Evolutionary conservation across 2,329 filamentous ascomycete species (phyloP).

Genomic region (Mycocentrospora acerina): DNA sequence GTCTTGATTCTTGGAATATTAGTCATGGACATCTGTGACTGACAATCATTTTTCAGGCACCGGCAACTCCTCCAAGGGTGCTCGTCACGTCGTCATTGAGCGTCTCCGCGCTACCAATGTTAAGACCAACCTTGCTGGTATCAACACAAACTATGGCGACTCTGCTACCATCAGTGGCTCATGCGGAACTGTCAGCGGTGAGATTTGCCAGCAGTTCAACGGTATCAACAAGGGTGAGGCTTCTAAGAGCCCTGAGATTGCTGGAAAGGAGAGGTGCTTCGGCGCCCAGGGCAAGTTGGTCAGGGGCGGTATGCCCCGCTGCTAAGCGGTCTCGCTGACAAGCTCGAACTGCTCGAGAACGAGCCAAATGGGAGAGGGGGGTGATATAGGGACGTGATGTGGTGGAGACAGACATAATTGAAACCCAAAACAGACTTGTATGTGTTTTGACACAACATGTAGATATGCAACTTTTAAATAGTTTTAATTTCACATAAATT

Average conservation of each 20-base stretch:
- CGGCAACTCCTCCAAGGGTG: slow-evolving; percentile 45
- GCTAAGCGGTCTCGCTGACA: neutral
- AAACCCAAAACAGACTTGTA: no score
- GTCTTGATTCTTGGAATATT: neutral
- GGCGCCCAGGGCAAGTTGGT: slow-evolving; percentile 5
- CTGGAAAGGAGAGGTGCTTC: slow-evolving; percentile 2
- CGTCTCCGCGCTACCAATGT: slow-evolving; percentile 40
- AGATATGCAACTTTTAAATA: no score
- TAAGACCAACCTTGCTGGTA: slow-evolving; percentile 40
- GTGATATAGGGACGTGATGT: no score
- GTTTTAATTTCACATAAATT: no score
- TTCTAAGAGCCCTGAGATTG: neutral
- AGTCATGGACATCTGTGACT: neutral
- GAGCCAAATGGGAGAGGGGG: no score
- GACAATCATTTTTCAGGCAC: slow-evolving; percentile 1
- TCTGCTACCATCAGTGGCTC: slow-evolving; percentile 46
- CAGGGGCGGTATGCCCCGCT: slow-evolving; percentile 1
- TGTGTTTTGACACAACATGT: no score
- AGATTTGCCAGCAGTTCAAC: slow-evolving; percentile 13
- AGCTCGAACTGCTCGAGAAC: no score
- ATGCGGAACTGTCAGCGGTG: slow-evolving; percentile 14
- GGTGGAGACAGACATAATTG: no score
- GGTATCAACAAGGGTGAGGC: slow-evolving; percentile 5
- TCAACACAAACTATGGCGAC: slow-evolving; percentile 52
- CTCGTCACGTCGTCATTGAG: slow-evolving; percentile 43